Percentiles rank a stretch among this genome's conserved stretches.
These are phyloP conservation scores for Mortierella claussenii DNA, from an alignment of 192 early-diverging fungal genomes.

Conservation along the genomic window DNA sequence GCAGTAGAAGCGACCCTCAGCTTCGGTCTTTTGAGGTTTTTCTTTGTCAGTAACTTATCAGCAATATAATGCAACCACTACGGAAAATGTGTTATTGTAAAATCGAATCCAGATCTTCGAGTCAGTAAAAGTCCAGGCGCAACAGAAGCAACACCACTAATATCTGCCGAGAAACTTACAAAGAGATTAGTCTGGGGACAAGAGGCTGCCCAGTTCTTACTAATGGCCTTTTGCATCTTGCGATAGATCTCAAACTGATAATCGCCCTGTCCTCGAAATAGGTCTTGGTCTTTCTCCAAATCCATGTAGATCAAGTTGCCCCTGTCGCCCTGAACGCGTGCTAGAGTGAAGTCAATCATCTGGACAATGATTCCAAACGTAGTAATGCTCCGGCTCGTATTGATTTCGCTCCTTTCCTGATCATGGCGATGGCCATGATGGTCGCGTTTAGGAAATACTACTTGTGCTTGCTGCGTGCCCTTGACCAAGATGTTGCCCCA, in stretches of 20 bases:
- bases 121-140: too few relatives aligned
- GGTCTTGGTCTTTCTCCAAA: conserved; percentile 39
- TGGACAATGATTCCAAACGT: conserved; percentile 70
- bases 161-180: too few relatives aligned
- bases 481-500: conserved; percentile 81
- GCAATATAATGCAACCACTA: conserved; percentile 64
- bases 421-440: not conserved
- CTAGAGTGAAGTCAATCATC: conserved; percentile 81
- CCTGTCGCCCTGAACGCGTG: conserved; percentile 60
- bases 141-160: too few relatives aligned
- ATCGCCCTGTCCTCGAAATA: conserved; percentile 61
- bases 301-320: conserved; percentile 47
- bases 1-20: conserved; percentile 2
- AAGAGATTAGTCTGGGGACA: conserved; percentile 60
- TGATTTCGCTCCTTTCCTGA: not conserved
- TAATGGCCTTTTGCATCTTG: conserved; percentile 65
- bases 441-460: conserved; percentile 14
- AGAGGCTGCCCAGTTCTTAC: conserved; percentile 57
- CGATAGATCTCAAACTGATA: conserved; percentile 81
- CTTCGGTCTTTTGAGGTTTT: conserved; percentile 31
- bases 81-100: too few relatives aligned
- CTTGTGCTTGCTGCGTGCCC: conserved; percentile 4
- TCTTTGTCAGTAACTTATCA: conserved; percentile 56
- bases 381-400: conserved; percentile 43
- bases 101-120: too few relatives aligned